These are phyloP conservation scores for Aspergillus novofumigatus DNA, from an alignment of 2,329 filamentous ascomycete species.

Conservation along the genomic window DNA sequence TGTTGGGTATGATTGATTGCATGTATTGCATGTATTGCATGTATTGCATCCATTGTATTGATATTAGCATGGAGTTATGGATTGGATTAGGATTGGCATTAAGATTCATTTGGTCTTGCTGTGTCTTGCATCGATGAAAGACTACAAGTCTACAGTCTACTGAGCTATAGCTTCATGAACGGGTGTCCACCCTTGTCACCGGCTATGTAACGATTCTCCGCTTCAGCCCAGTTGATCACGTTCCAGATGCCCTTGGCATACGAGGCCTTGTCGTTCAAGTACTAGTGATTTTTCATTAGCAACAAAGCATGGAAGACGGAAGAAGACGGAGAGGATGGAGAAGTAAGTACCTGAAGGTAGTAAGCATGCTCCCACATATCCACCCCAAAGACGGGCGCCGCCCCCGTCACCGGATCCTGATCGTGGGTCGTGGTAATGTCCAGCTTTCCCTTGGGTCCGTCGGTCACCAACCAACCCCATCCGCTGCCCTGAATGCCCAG, in stretches of 20 bases:
- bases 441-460: conserved; percentile 53
- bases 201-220: conserved; percentile 59
- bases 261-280: conserved; percentile 89
- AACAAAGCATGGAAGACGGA: not conserved
- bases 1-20: conserved; percentile 33
- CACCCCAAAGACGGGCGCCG: conserved; percentile 72
- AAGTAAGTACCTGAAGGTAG: conserved; percentile 68
- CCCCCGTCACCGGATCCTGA: conserved; percentile 75
- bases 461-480: conserved; percentile 81
- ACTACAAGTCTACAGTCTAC: not conserved
- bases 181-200: too few species aligned
- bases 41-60: not conserved
- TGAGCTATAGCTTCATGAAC: conserved; percentile 19
- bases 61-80: not conserved
- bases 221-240: conserved; percentile 87
- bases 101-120: not conserved
- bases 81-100: too few species aligned
- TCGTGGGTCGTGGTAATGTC: conserved; percentile 79
- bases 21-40: too few species aligned
- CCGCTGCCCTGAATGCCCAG: conserved; percentile 76
- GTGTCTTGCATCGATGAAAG: not conserved
- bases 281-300: conserved; percentile 49
- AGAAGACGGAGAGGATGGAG: not conserved
- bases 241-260: conserved; percentile 91
- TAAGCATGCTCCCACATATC: conserved; percentile 97